Evolutionary conservation across 129 eudicot genomes (phyloP), one percentile per base, ranked within the genome.

Genomic region (Deinandra increscens): DNA sequence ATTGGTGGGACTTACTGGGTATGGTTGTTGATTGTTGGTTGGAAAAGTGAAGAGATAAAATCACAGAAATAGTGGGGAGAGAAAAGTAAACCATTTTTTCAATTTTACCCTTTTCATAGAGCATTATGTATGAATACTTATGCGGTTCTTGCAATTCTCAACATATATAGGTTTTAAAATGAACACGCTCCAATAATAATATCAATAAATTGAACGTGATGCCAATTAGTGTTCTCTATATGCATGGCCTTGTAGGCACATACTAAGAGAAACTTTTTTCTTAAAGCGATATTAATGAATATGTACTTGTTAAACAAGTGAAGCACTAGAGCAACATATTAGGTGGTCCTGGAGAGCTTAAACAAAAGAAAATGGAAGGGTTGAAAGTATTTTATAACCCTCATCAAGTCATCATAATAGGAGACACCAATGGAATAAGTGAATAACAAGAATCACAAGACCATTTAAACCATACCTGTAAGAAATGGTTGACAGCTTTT

Each of bases 401-500:
- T 23, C 62, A 23, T 55, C 17, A 9, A 11, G 26, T 23, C 62
- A 23, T 55, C 17, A 9, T 26, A 55, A 23, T 55, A 23, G 62
- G 62, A 55, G 23, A 55, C 36, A 26, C 17, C 15, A 55, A 55
- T 23, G 36, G 38, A 18, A 55, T 55, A 55, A 55, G 11, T n/a
- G 38, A 18, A 55, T 55, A 55, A 37, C 62, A 12, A 49, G 31
- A 42, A 51, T 5, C 23, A 17, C 4, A 41, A 68, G 63, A 59
- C 61, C 67, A 80, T 14, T 68, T 43, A 41, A 58, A 44, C 22
- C 82, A 61, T 50, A 92, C 98, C 95, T 86, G 97, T 70, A 94
- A 75, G 69, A 89, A 94, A 82, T 94, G 99, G 80, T 94, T 94
- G 71, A 94, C 93, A 41, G 99, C 99, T 74, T 78, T 84, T 78